A percentile compares a stretch with the other conserved stretches of the same genome.
Conservation (phyloP, 805 yeast species). For the Saccharomycopsis capsularis region DNA sequence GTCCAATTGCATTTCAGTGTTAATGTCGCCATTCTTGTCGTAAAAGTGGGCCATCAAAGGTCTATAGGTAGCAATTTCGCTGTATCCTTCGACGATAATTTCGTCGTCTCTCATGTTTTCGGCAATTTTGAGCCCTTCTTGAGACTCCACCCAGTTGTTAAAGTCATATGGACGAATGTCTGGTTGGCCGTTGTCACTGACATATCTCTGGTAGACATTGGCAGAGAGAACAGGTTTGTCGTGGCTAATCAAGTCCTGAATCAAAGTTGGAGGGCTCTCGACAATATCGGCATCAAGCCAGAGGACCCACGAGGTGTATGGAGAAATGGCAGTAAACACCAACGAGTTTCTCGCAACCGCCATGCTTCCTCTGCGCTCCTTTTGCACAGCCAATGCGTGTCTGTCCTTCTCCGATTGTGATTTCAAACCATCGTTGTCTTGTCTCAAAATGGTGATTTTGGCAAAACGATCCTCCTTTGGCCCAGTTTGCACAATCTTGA, state of each 20-base stretch:
- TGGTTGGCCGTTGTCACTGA: conserved; percentile 44
- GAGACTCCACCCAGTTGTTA: conserved; percentile 91
- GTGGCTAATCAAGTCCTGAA: conserved; percentile 82
- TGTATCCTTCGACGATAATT: conserved; percentile 89
- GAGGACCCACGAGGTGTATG: conserved; percentile 88
- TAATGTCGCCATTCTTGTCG: conserved; percentile 53
- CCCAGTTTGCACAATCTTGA: conserved; percentile 62
- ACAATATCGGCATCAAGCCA: conserved; percentile 96
- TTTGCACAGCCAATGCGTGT: conserved; percentile 82
- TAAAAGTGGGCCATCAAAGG: conserved; percentile 89
- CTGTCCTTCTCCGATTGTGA: conserved; percentile 80
- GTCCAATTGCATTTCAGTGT: conserved; percentile 75
- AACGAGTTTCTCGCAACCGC: conserved; percentile 91
- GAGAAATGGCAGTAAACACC: conserved; percentile 79
- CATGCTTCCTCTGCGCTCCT: conserved; percentile 84
- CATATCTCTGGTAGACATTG: conserved; percentile 80
- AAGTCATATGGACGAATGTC: conserved; percentile 85
- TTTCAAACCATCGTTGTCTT: conserved; percentile 72
- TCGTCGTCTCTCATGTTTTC: conserved; percentile 73
- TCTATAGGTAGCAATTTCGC: conserved; percentile 89
- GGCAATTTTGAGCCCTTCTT: conserved; percentile 74
- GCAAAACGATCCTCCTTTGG: conserved; percentile 62
- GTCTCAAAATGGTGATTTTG: conserved; percentile 82
- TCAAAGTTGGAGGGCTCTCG: conserved; percentile 75
- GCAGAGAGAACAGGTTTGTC: conserved; percentile 86